Evolutionary conservation across 2,329 filamentous ascomycete genomes (phyloP), one percentile per base, ranked within the genome.

Genomic region (Colletotrichum tropicale): DNA sequence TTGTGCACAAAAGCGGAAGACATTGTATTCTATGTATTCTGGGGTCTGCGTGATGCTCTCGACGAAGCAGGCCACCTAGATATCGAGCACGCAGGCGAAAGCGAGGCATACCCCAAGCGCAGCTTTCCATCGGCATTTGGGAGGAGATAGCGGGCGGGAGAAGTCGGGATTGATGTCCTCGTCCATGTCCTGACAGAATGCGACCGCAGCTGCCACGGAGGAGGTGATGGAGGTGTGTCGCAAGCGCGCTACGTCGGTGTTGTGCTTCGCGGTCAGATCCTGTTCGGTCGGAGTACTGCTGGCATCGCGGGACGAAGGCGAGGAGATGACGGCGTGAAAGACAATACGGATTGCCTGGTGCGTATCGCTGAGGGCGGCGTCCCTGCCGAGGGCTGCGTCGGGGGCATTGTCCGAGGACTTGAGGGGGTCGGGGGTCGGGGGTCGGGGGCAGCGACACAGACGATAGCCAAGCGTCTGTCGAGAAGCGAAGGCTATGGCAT

Each of bases 381-480:
- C 26, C 26, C 26, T 58, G 24, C 12, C 4, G 15, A 30, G 55
- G 26, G 56, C 56, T 26, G 56, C 56, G 16, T 60, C 56, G 24
- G 21, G 21, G 52, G 12, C 12, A 26, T 55, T 55, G 10, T 55
- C 52, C 10, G 52, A 55, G 24, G 52, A 55, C n/a, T 55, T 12
- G 24, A 55, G 10, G 21, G 2, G 48, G 48, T 55, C 48, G 21
- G 24, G 12, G 52, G 21, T n/a, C n/a, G n/a, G n/a, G n/a, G n/a
- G n/a, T n/a, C n/a, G n/a, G n/a, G n/a, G n/a, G n/a, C 8, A 13
- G 6, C 3, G 52, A 24, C 0, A 4, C 1, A 26, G 52, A 55
- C 52, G 21, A 8, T 24, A 13, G 18, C 48, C 5, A 55, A 24
- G n/a, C 18, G 5, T 26, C 52, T 21, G 21, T 55, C 21, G 52